Evolutionary conservation across 2,329 filamentous ascomycete genomes (phyloP).

Genomic region (Talaromyces sp.): DNA sequence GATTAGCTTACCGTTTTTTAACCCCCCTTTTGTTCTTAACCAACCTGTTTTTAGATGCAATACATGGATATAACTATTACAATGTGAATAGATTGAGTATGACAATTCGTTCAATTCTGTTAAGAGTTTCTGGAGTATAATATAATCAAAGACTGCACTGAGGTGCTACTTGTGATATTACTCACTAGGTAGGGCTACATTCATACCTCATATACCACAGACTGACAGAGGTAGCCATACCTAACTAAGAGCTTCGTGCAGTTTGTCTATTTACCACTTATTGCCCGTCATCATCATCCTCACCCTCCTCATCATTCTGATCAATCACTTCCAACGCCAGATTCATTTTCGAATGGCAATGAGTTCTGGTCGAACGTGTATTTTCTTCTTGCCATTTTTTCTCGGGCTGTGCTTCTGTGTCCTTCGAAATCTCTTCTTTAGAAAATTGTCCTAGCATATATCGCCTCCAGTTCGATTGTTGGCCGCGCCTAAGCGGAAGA

Average conservation of each 20-base stretch:
- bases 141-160: too few relatives aligned
- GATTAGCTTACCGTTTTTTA: conserved; percentile 1
- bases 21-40: background rate
- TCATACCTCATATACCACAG: too few relatives aligned
- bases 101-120: background rate
- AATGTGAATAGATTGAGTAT: background rate
- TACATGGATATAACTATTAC: conserved; percentile 6
- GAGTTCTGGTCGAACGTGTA: too few relatives aligned
- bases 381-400: background rate
- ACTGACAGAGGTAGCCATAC: too few relatives aligned
- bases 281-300: background rate
- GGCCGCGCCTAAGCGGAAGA: background rate
- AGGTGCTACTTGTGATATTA: too few relatives aligned
- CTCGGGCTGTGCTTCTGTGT: background rate
- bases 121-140: background rate
- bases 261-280: background rate
- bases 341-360: background rate
- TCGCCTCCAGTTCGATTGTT: background rate
- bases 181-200: background rate
- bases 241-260: too few relatives aligned
- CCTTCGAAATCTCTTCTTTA: background rate
- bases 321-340: background rate
- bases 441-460: background rate
- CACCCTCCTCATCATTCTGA: background rate
- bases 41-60: conserved; percentile 5